A percentile compares a stretch with the other conserved stretches of the same genome.
These are phyloP conservation scores for Didymella exigua DNA, from an alignment of 2,329 filamentous ascomycete genomes.

Conservation along the genomic window DNA sequence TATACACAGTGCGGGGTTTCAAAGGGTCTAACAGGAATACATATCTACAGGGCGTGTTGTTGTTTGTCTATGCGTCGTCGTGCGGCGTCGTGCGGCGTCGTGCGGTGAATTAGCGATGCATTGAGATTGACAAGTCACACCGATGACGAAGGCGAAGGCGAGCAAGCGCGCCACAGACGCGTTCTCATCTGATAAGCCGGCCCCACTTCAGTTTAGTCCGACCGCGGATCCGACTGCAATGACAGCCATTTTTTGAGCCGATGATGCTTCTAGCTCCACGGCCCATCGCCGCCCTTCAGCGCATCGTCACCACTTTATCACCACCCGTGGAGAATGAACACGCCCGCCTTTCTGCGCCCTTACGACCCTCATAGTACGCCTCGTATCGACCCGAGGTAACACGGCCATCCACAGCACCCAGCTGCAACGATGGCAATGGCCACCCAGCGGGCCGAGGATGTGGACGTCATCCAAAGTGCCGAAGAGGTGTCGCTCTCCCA, in stretches of 20 bases:
- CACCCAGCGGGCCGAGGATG: constrained; percentile 48
- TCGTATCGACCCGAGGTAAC: constrained; percentile 43
- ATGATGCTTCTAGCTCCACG: constrained; percentile 8
- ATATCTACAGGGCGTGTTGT: constrained; percentile 25
- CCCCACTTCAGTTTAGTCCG: constrained; percentile 1
- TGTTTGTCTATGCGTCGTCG: not conserved
- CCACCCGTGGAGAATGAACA: constrained; percentile 38
- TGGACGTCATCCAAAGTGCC: constrained; percentile 49
- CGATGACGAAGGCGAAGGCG: constrained; percentile 22
- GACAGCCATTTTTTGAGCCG: constrained; percentile 23
- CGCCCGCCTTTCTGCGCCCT: constrained; percentile 29
- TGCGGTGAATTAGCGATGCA: constrained; percentile 1
- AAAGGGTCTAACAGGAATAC: constrained; percentile 27
- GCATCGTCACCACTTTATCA: constrained; percentile 19
- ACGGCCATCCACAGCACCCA: constrained; percentile 6
- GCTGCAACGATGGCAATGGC: constrained; percentile 36
- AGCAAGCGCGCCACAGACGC: constrained; percentile 9
- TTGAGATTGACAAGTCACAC: constrained; percentile 4
- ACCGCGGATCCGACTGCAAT: constrained; percentile 18
- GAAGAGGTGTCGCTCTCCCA: constrained; percentile 79
- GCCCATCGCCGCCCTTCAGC: constrained; percentile 21
- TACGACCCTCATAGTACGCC: constrained; percentile 29
- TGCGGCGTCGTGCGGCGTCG: constrained; percentile 1
- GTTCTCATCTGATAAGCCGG: constrained; percentile 35
- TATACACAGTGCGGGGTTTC: constrained; percentile 13